Conservation (phyloP, 257 asterid genomes). For the Ocimum tenuiflorum region DNA sequence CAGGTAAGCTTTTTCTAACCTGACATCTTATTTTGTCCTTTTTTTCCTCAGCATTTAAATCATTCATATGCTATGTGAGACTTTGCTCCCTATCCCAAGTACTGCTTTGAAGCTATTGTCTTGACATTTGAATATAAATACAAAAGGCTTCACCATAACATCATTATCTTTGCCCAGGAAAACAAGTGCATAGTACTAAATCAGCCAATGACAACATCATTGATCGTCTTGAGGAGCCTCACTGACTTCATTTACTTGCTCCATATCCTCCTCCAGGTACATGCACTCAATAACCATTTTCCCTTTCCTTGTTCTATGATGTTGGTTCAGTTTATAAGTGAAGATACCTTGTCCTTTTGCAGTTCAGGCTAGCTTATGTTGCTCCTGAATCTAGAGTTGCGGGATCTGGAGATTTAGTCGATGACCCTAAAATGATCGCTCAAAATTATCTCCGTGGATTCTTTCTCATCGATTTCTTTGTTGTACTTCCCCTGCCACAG, state of each 20-base stretch:
- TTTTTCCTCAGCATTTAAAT: not conserved
- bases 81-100: not conserved
- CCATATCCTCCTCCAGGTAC: slow-evolving; percentile 87
- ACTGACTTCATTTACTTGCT: slow-evolving; percentile 66
- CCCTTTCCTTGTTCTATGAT: not conserved
- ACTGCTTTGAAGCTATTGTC: not conserved
- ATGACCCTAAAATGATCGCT: slow-evolving; percentile 62
- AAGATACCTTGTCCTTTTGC: slow-evolving; percentile 33
- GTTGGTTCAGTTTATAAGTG: not conserved
- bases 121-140: not conserved
- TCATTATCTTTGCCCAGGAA: slow-evolving; percentile 32
- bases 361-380: slow-evolving; percentile 82
- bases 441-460: slow-evolving; percentile 49
- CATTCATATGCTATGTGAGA: not conserved
- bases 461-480: slow-evolving; percentile 51
- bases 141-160: not conserved
- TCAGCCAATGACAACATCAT: slow-evolving; percentile 49
- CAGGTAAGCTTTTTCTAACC: slow-evolving; percentile 48
- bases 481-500: slow-evolving; percentile 76
- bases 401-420: slow-evolving; percentile 75
- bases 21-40: not conserved
- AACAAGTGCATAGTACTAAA: slow-evolving; percentile 57
- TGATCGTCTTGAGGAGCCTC: slow-evolving; percentile 59
- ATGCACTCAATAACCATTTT: slow-evolving; percentile 5
- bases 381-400: slow-evolving; percentile 69